These are phyloP conservation scores for Penicillium pulvis DNA, from an alignment of 495 filamentous ascomycete genomes.

Conservation along the genomic window DNA sequence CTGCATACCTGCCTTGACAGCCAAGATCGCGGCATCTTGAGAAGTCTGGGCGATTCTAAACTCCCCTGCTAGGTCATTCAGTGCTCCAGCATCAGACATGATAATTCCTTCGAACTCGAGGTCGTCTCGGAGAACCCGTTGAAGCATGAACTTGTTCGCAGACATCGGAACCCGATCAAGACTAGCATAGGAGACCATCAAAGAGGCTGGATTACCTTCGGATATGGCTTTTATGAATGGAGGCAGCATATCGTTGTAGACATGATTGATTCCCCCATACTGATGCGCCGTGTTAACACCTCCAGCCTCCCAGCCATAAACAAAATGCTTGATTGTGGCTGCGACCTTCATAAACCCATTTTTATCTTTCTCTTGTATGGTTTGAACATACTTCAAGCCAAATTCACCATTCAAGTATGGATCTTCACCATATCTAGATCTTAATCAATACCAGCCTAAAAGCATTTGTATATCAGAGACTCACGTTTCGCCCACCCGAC, in stretches of 20 bases:
- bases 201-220: background rate
- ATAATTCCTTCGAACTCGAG: slow-evolving; percentile 1
- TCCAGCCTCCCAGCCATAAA: slow-evolving; percentile 5
- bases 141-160: slow-evolving; percentile 6
- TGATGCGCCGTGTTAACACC: slow-evolving; percentile 1
- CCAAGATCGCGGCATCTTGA: slow-evolving; percentile 6
- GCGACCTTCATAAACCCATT: slow-evolving; percentile 6
- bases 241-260: slow-evolving; percentile 7
- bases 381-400: slow-evolving; percentile 4
- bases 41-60: slow-evolving; percentile 1
- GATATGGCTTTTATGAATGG: background rate
- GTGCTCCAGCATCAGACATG: slow-evolving; percentile 6
- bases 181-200: slow-evolving; percentile 3
- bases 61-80: background rate
- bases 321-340: slow-evolving; percentile 6
- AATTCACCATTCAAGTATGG: slow-evolving; percentile 5
- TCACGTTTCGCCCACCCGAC: slow-evolving; percentile 6
- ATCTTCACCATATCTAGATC: slow-evolving; percentile 5
- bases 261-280: slow-evolving; percentile 6
- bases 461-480: background rate
- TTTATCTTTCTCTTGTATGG: slow-evolving; percentile 3
- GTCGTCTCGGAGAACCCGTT: slow-evolving; percentile 2
- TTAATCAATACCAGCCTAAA: background rate
- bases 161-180: slow-evolving; percentile 8
- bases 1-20: slow-evolving; percentile 4